Conservation (phyloP, 1,284 basidiomycete genomes). For the Trichosporon sp. region DNA sequence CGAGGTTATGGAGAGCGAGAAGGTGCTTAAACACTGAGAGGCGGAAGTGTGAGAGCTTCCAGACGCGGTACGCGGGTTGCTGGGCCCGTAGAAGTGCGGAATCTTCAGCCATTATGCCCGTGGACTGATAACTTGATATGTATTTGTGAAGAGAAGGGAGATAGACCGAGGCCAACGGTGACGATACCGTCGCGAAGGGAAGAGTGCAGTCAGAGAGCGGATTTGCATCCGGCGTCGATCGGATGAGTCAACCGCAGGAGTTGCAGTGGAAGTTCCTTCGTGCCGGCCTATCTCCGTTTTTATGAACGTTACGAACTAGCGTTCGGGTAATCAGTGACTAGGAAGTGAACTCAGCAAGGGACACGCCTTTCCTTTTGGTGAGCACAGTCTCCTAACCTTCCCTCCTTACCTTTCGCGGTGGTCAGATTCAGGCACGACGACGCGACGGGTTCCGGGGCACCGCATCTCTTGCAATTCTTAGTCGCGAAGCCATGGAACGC, state of each 20-base stretch:
- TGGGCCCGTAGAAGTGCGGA: no score
- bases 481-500: no score
- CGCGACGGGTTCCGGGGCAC: not conserved
- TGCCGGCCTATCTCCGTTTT: no score
- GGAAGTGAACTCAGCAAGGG: no score
- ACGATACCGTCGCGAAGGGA: no score
- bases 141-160: not conserved
- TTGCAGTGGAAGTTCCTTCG: no score
- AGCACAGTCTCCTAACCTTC: no score
- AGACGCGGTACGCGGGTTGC: not conserved
- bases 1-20: not conserved
- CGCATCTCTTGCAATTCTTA: not conserved
- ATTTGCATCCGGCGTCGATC: not conserved
- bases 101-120: not conserved
- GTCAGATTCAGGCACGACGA: not conserved
- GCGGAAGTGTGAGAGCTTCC: not conserved
- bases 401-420: not conserved
- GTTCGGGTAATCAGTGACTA: no score
- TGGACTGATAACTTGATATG: not conserved
- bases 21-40: not conserved
- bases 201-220: no score
- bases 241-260: not conserved
- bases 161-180: no score
- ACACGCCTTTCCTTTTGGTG: no score
- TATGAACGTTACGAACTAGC: no score